A percentile compares a stretch with the other conserved stretches of the same genome.
Conservation (phyloP, 257 asterid genomes). For the Prunella vulgaris region DNA sequence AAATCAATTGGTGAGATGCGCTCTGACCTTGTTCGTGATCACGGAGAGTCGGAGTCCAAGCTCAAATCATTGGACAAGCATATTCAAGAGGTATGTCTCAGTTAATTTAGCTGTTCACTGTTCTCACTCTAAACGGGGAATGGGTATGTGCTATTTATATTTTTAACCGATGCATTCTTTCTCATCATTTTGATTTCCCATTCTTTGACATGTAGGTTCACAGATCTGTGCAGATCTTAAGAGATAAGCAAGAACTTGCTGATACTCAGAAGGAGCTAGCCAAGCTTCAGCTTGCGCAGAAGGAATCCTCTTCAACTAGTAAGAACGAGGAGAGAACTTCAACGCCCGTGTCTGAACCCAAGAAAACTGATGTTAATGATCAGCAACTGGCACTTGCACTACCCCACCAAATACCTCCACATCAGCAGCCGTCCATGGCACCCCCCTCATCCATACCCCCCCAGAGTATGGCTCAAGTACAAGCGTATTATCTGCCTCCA, state of each 20-base stretch:
- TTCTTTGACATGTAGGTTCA: conserved; percentile 55
- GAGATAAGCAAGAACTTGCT: conserved; percentile 95
- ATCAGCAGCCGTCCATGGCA: conserved; percentile 54
- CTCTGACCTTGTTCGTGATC: conserved; percentile 72
- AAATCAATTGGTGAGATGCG: conserved; percentile 94
- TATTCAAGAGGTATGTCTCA: conserved; percentile 66
- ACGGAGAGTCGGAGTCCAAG: conserved; percentile 67
- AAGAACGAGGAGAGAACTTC: conserved; percentile 53
- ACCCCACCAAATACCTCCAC: conserved; percentile 70
- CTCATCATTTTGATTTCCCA: background rate
- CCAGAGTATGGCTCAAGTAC: conserved; percentile 53
- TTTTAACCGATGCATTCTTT: background rate
- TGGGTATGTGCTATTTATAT: background rate
- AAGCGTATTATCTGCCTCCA: conserved; percentile 53
- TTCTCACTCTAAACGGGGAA: background rate
- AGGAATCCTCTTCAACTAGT: conserved; percentile 49
- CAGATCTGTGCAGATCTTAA: conserved; percentile 85
- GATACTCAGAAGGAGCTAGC: conserved; percentile 90
- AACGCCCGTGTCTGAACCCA: conserved; percentile 45
- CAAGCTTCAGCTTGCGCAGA: conserved; percentile 77
- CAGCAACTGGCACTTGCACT: conserved; percentile 82
- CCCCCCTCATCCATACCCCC: conserved; percentile 58
- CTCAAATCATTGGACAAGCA: conserved; percentile 85
- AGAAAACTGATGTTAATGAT: conserved; percentile 46
- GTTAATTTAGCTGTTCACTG: background rate